Conservation (phyloP, 441 rosid genomes). For the Melianthus villosus region DNA sequence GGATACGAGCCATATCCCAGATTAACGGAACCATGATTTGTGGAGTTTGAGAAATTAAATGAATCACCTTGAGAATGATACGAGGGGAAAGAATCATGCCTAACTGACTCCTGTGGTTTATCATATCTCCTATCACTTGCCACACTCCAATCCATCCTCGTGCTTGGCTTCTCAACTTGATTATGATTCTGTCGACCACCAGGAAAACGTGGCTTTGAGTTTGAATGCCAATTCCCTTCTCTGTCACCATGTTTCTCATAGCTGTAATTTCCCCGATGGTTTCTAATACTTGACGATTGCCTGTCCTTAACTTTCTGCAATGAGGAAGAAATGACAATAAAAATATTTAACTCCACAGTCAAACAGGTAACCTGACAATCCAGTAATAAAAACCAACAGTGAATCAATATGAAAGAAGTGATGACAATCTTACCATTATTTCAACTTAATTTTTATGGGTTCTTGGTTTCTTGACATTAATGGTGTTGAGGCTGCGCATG, state of each 20-base stretch:
- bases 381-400: background rate
- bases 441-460: no score
- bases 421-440: no score
- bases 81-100: constrained; percentile 3
- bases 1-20: constrained; percentile 3
- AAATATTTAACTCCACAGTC: background rate
- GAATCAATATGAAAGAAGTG: background rate
- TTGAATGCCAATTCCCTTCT: constrained; percentile 5
- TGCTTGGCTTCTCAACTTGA: constrained; percentile 7
- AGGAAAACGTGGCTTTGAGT: constrained; percentile 7
- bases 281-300: constrained; percentile 1
- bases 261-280: constrained; percentile 4
- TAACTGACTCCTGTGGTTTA: background rate
- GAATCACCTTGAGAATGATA: constrained; percentile 3
- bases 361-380: background rate
- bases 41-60: background rate
- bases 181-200: constrained; percentile 5
- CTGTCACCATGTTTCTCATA: constrained; percentile 1
- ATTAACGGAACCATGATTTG: background rate
- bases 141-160: constrained; percentile 2
- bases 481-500: no score
- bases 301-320: constrained; percentile 6
- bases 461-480: no score
- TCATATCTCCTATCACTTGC: constrained; percentile 3
- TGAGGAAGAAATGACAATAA: background rate